Percentiles rank a stretch among this genome's conserved stretches.
Conservation (phyloP, 1,139 yeast species). For the Saccharomyces hybrid region DNA sequence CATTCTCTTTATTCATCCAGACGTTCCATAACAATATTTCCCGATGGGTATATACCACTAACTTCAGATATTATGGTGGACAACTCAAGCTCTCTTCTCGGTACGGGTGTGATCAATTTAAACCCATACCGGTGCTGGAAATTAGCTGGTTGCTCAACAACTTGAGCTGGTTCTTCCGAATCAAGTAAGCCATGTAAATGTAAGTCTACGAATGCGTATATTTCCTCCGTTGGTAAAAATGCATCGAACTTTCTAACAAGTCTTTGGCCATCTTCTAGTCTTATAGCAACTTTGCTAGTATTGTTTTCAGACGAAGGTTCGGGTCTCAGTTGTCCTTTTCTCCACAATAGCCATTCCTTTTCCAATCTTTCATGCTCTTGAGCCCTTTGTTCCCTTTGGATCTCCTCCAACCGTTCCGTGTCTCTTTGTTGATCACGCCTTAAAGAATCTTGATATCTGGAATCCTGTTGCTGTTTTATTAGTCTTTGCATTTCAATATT, state of each 20-base stretch:
- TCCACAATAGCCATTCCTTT: constrained; percentile 42
- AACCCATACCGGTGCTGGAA: constrained; percentile 42
- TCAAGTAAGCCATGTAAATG: constrained; percentile 32
- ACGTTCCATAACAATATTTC: constrained; percentile 47
- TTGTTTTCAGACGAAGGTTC: constrained; percentile 30
- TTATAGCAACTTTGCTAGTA: constrained; percentile 50
- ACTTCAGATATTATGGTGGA: constrained; percentile 37
- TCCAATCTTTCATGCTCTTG: constrained; percentile 22
- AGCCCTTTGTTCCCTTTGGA: constrained; percentile 26
- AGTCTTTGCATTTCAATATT: constrained; percentile 54
- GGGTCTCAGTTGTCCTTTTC: constrained; percentile 36
- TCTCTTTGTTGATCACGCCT: constrained; percentile 37
- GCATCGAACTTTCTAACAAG: constrained; percentile 43
- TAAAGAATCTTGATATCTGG: constrained; percentile 66
- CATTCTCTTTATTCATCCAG: neutral
- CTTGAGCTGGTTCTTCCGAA: constrained; percentile 14
- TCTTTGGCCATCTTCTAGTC: constrained; percentile 46
- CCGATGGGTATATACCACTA: constrained; percentile 49
- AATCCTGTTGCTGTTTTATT: constrained; percentile 67
- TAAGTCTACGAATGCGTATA: constrained; percentile 54
- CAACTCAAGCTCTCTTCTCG: constrained; percentile 41
- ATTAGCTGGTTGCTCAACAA: constrained; percentile 31
- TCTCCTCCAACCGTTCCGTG: constrained; percentile 26
- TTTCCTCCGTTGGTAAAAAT: constrained; percentile 43
- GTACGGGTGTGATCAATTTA: constrained; percentile 48